Evolutionary conservation across 106 monocot species (phyloP), one percentile per base, ranked within the genome.

Genomic region (Dendrobium chrysotoxum): DNA sequence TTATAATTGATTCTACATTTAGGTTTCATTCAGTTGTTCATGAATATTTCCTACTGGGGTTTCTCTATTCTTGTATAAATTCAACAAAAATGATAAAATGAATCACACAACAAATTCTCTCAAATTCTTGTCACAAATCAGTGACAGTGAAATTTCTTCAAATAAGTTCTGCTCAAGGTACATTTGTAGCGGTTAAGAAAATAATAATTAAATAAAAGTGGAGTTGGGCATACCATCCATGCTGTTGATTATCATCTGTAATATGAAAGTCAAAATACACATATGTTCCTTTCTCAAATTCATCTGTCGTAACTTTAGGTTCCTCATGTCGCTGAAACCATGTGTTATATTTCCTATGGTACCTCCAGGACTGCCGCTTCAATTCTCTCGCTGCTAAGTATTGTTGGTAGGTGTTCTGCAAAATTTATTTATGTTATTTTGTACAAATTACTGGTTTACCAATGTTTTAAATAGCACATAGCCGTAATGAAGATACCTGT

Each of bases 321-420:
- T 99, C 99, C 76, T 93, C 95, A 78, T 99, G 99, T 31, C 99
- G 80, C 87, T 99, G 99, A 90, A 99, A 99, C 99, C 99, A 99
- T 57, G 99, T 99, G 57, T 93, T 89, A 77, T 91, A 99, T 77
- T 91, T 93, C 74, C 83, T 90, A 80, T 99, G 99, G 77, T 88
- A 99, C 86, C 99, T 93, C 99, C 99, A 99, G 4, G 99, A 95
- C 61, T 93, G 92, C 78, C 83, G 88, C 80, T 99, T 99, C 75
- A 99, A 80, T 75, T 99, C 99, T 86, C 83, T 90, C 25, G 99
- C 99, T 82, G 95, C 95, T 75, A 99, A 85, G 66, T 90, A 99
- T 75, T 99, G 99, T 84, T 99, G 99, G 77, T 91, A 99, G 54
- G 95, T 86, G 78, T 95, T 99, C 99, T 99, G 91, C 81, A 87